Evolutionary conservation across 495 filamentous ascomycete species (phyloP), one percentile per base, ranked within the genome.

Genomic region (Aspergillus mulundensis): DNA sequence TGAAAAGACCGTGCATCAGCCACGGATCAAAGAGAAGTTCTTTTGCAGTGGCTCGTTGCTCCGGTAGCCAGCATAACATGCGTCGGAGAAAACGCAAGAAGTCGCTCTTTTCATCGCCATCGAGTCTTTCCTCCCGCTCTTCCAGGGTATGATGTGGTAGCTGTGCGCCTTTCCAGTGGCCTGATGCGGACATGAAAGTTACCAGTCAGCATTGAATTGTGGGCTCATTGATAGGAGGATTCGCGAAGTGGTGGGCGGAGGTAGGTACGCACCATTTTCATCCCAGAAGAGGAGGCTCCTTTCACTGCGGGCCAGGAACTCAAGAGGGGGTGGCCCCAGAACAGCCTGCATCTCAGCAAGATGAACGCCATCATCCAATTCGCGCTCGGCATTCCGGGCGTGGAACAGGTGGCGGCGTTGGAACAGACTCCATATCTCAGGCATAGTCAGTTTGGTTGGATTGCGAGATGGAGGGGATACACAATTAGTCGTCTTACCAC

Each of bases 51-150:
- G 61, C 62, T 40, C 76, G 62, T n/a, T 75, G 59, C 50, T 70
- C 62, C 25, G 77, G 76, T 12, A 63, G 53, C 76, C 77, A 79
- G 52, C 69, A 66, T 40, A 81, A 43, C 70, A 77, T 74, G 32
- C 56, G 50, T 48, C 66, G 54, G 50, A 77, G 68, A 46, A 78
- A 68, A 0, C 57, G 40, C 21, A 80, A 46, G 53, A 79, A 78
- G 28, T 56, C 55, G 7, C 63, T 57, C 46, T 72, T 70, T 34
- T 70, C 64, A 38, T 67, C 61, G 7, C 64, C 69, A 19, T 64
- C 2, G 1, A 76, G 50, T 28, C 51, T 52, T 36, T 48, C 50
- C 51, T 61, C 59, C 18, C 50, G 42, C 5, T 16, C 28, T 28
- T 61, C 61, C 15, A 64, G 18, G 34, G 24, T 8, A 28, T 3